phyloP scores from a whole-genome alignment of 2,329 filamentous ascomycete genomes.

The Botryosphaeria dothidea region DNA sequence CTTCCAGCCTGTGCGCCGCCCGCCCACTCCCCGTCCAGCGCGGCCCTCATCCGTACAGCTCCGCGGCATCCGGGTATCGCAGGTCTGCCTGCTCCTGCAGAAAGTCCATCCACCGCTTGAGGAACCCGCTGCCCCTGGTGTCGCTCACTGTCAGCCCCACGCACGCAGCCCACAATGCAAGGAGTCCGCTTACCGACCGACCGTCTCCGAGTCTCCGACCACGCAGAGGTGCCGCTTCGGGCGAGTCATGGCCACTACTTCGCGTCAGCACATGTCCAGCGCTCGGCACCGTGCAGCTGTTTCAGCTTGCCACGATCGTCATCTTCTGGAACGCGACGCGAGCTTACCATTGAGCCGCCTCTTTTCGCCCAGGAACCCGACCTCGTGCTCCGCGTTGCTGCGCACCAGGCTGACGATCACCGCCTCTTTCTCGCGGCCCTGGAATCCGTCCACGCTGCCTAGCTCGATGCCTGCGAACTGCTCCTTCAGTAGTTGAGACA shows the following conservation, averaged over 20 bases:
- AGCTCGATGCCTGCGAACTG: conserved; percentile 82
- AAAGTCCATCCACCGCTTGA: conserved; percentile 88
- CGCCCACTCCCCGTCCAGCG: not conserved
- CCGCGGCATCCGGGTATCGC: conserved; percentile 73
- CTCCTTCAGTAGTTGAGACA: conserved; percentile 77
- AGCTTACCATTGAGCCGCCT: conserved; percentile 80
- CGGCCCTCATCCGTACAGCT: conserved; percentile 36
- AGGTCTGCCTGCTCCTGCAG: conserved; percentile 89
- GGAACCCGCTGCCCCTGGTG: conserved; percentile 75
- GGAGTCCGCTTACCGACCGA: conserved; percentile 67
- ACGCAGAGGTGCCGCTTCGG: conserved; percentile 88
- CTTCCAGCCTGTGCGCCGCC: conserved; percentile 2
- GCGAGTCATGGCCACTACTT: conserved; percentile 89
- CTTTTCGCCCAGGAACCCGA: conserved; percentile 92
- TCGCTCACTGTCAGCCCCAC: not conserved
- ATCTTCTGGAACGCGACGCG: conserved; percentile 15
- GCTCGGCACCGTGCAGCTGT: not conserved
- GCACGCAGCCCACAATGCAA: not conserved
- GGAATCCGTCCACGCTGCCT: conserved; percentile 96
- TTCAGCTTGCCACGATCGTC: conserved; percentile 12
- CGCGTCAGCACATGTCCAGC: conserved; percentile 14
- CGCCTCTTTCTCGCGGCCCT: conserved; percentile 95
- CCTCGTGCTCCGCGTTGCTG: conserved; percentile 82
- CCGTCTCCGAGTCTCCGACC: conserved; percentile 92
- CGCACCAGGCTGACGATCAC: conserved; percentile 91